Base-by-base conservation (phyloP, 2,329 filamentous ascomycete species). In the Claviceps pazoutovae region DNA sequence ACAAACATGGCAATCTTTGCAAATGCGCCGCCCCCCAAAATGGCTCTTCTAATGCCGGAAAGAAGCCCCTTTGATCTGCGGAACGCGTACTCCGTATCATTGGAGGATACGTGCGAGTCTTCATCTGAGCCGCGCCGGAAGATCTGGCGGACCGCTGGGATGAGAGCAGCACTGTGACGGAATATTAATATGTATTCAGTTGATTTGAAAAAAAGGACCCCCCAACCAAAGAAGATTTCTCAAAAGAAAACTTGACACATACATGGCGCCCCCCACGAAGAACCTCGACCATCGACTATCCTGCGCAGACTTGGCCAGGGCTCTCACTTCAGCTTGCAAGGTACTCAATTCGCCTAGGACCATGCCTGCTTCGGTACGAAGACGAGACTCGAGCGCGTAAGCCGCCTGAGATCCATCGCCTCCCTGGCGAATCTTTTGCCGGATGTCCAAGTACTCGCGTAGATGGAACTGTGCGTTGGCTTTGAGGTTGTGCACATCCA, bases 51-150 rank as follows among this genome's bases (percentile, higher is more conserved):
- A 58, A 80, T 76, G 49, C 76, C 71, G 3, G 68, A 58, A 30
- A 80, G 63, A 4, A 80, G 68, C 2, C 68, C 66, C 61, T 71
- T 72, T 62, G 74, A 76, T 57, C 68, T 69, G 26, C 62, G 64
- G 60, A 79, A 80, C 34, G 78, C 77, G 58, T 80, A 76, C 64
- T 80, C 78, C 26, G 78, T 81, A 56, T 74, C 69, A 61, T 76
- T 79, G 55, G 71, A 60, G 1, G 69, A 62, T 7, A 54, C 49
- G 8, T 66, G 61, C 2, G 64, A 64, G 50, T 69, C 66, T 14
- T 69, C 66, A 14, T 68, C 61, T 11, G 61, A 53, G 14, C 67
- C 63, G 16, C 74, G 70, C 16, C 72, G 71, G 62, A 78, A 79
- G 56, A 80, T 68, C 43, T 65, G 63, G 43, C 74, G 74, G 21